Percentiles rank a stretch among this genome's conserved stretches.
phyloP scores from a whole-genome alignment of 2,329 filamentous ascomycete genomes.

The Fusarium sp. region DNA sequence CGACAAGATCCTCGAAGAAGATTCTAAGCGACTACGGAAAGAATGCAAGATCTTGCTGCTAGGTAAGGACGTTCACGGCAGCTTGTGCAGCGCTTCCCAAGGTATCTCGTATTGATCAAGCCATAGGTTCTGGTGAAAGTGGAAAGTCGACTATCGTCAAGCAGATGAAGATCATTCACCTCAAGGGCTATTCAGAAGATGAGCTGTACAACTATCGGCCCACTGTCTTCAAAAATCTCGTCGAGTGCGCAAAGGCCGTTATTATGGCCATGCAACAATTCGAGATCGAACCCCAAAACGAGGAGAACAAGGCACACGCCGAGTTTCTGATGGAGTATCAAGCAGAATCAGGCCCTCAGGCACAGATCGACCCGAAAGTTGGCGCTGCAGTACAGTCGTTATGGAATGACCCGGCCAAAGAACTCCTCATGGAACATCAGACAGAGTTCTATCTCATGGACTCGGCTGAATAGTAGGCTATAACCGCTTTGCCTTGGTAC shows the following conservation, averaged over 20 bases:
- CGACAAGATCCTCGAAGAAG: constrained; percentile 92
- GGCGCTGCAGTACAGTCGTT: constrained; percentile 85
- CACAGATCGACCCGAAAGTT: constrained; percentile 82
- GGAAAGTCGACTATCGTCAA: constrained; percentile 99
- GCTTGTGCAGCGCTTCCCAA: background rate
- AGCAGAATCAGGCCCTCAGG: constrained; percentile 89
- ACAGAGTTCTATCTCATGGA: constrained; percentile 99
- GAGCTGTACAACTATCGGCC: constrained; percentile 94
- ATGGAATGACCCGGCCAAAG: constrained; percentile 89
- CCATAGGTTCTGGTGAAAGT: constrained; percentile 91
- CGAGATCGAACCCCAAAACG: constrained; percentile 79
- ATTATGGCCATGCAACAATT: constrained; percentile 94
- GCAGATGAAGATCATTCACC: constrained; percentile 99
- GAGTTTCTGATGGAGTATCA: constrained; percentile 88
- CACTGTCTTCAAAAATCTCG: constrained; percentile 97
- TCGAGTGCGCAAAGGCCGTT: constrained; percentile 95
- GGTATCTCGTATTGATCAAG: constrained; percentile 28
- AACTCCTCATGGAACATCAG: constrained; percentile 88
- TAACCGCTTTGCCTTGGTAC: background rate
- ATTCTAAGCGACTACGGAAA: constrained; percentile 88
- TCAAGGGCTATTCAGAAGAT: constrained; percentile 95
- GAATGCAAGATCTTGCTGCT: constrained; percentile 99
- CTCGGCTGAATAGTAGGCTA: constrained; percentile 92
- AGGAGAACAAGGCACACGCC: constrained; percentile 78
- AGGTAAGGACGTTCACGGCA: constrained; percentile 66